Evolutionary conservation across 2,329 filamentous ascomycete genomes (phyloP), one percentile per base, ranked within the genome.

Genomic region (Cordyceps javanica): DNA sequence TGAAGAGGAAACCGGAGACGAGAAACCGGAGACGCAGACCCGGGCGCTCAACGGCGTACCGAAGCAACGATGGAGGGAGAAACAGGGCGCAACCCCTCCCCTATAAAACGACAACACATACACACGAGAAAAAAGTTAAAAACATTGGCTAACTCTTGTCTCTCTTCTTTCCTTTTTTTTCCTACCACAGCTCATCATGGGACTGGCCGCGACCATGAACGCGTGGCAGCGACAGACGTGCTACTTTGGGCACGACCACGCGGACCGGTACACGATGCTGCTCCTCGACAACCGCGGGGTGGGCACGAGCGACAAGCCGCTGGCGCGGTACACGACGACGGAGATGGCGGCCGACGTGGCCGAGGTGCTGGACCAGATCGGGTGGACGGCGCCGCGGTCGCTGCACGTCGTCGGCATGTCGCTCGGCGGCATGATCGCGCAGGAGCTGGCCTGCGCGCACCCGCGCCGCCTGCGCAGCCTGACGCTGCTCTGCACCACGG

Each of bases 351-450:
- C 78, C 60, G 91, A 96, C 72, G 72, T 82, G 25, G 68, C 92
- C 62, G 89, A 94, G 65, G 75, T 94, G 19, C 70, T 83, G 28
- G 80, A 86, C 62, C 81, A 89, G 65, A 69, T 94, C 10, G 85
- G 83, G 61, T 95, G 89, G 89, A 84, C 68, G 9, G 68, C 59
- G 49, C 71, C 55, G 62, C 78, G 67, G 64, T 77, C 65, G 73
- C 78, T 75, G 69, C 85, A 96, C 73, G 70, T 95, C 54, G 77
- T 89, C 34, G 91, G 91, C 57, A 85, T 93, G 62, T 90, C 87
- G 59, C 89, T 96, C 81, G 91, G 91, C 62, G 91, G 91, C 66
- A 96, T 96, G 91, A 93, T 96, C 65, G 84, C 89, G 2, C 91
- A 96, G 72, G 91, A 96, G 73, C 67, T 96, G 4, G 83, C 80